Base-by-base conservation (phyloP, 2,329 filamentous ascomycete genomes). In the Clarireedia homoeocarpa region DNA sequence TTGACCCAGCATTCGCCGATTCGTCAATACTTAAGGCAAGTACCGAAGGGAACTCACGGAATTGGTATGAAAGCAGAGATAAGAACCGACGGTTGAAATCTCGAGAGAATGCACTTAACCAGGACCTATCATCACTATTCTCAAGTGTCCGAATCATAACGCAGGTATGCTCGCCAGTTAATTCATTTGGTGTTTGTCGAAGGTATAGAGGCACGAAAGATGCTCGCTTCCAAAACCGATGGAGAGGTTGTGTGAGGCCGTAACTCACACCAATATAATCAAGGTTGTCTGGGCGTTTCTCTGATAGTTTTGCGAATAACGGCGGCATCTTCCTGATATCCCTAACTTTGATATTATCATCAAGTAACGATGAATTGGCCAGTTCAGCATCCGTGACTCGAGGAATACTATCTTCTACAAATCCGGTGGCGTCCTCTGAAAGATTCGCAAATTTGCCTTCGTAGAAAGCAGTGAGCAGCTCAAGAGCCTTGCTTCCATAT, bases 241-340 rank as follows among this genome's bases (percentile, higher is more conserved):
- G 94, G 14, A 99, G 82, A 14, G 83, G 79, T 40, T 85, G 79
- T 0, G 94, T 99, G 56, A 99, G 77, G 53, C 94, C 95, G 70
- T 95, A 99, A 67, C 89, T 95, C 50, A 99, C 95, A 68, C 95
- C 94, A 15, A 99, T 73, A 67, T 97, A 99, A 72, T 99, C 94
- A 6, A 99, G 82, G 5, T 75, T 75, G 46, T 89, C 85, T 0
- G 94, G 86, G 56, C 84, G 85, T 61, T 89, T 84, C 72, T 99
- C 91, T 0, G 86, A 83, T 30, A 99, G 77, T 65, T 91, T 92
- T 10, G 91, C 82, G 67, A 99, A 97, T 2, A 99, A 79, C 0
- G 95, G 91, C 27, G 95, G 92, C 86, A 99, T 95, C 64, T 88
- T 85, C 62, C 82, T 85, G 63, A 94, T 92, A 66, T 97, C 92